Percentiles rank a stretch among this genome's conserved stretches.
Evolutionary conservation across 2,329 filamentous ascomycete genomes (phyloP).

Genomic region (Fusarium cyanostomum): DNA sequence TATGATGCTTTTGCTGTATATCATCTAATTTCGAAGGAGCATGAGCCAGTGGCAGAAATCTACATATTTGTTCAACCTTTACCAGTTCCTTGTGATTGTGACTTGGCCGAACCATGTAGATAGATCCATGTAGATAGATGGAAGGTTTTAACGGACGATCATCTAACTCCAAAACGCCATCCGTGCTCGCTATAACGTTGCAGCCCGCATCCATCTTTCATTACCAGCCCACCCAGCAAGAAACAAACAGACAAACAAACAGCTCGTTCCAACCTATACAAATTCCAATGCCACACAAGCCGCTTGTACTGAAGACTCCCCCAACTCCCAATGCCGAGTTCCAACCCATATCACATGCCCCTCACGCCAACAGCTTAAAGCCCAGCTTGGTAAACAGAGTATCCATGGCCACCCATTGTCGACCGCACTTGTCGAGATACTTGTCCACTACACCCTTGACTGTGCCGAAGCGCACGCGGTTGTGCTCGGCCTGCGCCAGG

Average conservation of each 20-base stretch:
- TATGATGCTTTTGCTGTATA: slow-evolving; percentile 41
- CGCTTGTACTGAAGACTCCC: slow-evolving; percentile 23
- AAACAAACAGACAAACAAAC: not conserved
- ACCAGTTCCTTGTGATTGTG: not conserved
- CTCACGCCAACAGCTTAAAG: slow-evolving; percentile 52
- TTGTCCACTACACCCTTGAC: slow-evolving; percentile 80
- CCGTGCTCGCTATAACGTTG: slow-evolving; percentile 6
- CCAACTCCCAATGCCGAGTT: slow-evolving; percentile 13
- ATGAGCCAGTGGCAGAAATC: slow-evolving; percentile 37
- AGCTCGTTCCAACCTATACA: slow-evolving; percentile 4
- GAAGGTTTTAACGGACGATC: not conserved
- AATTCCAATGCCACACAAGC: not conserved
- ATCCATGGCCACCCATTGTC: slow-evolving; percentile 95
- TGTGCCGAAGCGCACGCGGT: slow-evolving; percentile 80
- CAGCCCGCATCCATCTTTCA: not conserved
- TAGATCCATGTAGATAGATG: not conserved
- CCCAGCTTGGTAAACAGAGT: slow-evolving; percentile 78
- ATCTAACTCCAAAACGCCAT: slow-evolving; percentile 19
- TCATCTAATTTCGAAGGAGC: slow-evolving; percentile 43
- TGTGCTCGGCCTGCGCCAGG: slow-evolving; percentile 79
- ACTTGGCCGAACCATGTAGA: not conserved
- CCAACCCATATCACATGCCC: not conserved
- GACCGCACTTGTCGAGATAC: slow-evolving; percentile 88
- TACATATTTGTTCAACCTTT: slow-evolving; percentile 36
- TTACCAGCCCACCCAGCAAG: not conserved